A percentile compares a stretch with the other conserved stretches of the same genome.
These are phyloP conservation scores for Linum tenue DNA, from an alignment of 345 rosid species.

Conservation along the genomic window DNA sequence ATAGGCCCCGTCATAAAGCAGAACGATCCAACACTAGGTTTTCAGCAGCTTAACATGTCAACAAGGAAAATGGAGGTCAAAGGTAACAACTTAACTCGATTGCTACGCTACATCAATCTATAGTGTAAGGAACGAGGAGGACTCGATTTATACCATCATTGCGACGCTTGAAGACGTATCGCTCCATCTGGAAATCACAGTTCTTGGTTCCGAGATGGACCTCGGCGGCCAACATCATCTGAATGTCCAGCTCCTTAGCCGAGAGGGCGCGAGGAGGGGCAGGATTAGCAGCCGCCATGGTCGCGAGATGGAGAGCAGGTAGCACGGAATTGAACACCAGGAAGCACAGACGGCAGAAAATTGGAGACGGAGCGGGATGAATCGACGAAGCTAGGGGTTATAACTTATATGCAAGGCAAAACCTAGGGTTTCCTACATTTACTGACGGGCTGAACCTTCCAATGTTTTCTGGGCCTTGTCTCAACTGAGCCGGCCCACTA, in stretches of 20 bases:
- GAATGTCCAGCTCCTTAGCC: conserved; percentile 69
- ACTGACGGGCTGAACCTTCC: no score
- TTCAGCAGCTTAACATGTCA: neutral
- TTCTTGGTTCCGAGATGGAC: conserved; percentile 92
- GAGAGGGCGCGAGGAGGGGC: conserved; percentile 25
- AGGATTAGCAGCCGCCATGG: conserved; percentile 7
- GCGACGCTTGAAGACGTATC: conserved; percentile 88
- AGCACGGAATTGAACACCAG: no score
- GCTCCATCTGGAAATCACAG: conserved; percentile 89
- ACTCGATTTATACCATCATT: conserved; percentile 47
- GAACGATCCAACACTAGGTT: neutral
- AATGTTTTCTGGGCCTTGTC: no score
- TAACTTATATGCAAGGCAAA: no score
- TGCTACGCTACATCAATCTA: no score
- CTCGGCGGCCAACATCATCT: conserved; percentile 82
- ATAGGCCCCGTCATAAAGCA: no score
- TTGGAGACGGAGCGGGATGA: no score
- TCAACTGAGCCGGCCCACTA: no score
- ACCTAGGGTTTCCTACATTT: no score
- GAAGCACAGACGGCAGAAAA: no score
- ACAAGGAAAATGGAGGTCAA: neutral
- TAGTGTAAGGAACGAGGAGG: neutral
- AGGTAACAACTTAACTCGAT: neutral
- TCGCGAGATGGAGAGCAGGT: neutral
- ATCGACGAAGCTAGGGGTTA: no score